A percentile compares a stretch with the other conserved stretches of the same genome.
phyloP scores from a whole-genome alignment of 768 basidiomycete species.

The Boletus subcaerulescens region DNA sequence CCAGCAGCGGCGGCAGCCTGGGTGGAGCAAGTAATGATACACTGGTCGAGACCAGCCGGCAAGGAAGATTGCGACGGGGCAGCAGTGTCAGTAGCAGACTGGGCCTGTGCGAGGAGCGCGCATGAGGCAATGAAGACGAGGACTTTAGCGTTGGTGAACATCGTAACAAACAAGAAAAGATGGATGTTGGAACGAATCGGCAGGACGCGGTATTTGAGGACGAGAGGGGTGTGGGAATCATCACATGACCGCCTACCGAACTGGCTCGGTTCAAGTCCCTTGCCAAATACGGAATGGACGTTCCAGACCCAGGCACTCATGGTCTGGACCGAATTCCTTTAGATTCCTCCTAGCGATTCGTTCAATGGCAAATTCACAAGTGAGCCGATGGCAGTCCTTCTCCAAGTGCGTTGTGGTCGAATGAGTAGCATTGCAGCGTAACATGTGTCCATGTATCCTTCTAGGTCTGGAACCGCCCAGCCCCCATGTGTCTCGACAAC shows the following conservation, averaged over 20 bases:
- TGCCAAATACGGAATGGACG: no score
- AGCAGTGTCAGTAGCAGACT: constrained; percentile 11
- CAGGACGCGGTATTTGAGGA: constrained; percentile 12
- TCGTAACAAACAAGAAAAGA: background rate
- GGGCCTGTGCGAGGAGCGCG: constrained; percentile 21
- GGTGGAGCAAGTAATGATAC: constrained; percentile 12
- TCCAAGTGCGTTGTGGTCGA: background rate
- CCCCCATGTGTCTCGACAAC: background rate
- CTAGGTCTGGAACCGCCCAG: constrained; percentile 3
- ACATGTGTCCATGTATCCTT: background rate
- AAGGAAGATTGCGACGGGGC: constrained; percentile 2
- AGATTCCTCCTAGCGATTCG: no score
- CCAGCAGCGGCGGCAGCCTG: background rate
- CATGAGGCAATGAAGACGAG: constrained; percentile 15
- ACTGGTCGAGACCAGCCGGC: background rate
- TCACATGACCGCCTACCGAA: background rate
- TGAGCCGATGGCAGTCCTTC: background rate
- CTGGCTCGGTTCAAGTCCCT: no score
- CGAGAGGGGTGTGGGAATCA: constrained; percentile 9
- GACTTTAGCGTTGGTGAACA: constrained; percentile 21
- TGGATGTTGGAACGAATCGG: background rate
- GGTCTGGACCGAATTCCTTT: background rate
- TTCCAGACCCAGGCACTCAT: background rate
- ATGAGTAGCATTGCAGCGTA: no score
- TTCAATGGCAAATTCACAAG: background rate